phyloP scores from a whole-genome alignment of 768 basidiomycete genomes.

The Tylopilus felleus region DNA sequence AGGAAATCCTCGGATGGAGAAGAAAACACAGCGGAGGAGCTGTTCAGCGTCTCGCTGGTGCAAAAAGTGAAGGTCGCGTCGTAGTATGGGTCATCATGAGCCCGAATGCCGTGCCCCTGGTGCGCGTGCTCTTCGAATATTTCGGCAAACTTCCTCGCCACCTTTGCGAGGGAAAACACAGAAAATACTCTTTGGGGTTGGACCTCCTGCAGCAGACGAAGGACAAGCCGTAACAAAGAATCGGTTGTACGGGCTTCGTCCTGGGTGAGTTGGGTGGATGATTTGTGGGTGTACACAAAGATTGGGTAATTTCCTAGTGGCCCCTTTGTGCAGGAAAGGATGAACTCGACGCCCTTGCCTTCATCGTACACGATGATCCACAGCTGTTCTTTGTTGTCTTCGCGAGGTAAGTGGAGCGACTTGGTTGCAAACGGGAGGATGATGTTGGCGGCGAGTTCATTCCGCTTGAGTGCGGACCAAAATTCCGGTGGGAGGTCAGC shows the following conservation, averaged over 20 bases:
- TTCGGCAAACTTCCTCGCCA: conserved; percentile 45
- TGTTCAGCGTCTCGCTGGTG: conserved; percentile 41
- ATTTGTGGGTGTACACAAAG: conserved; percentile 55
- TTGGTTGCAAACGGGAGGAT: conserved; percentile 40
- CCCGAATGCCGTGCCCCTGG: conserved; percentile 20
- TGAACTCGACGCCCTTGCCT: conserved; percentile 29
- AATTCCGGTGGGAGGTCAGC: conserved; percentile 23
- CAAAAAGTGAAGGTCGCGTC: conserved; percentile 56
- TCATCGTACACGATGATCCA: conserved; percentile 33
- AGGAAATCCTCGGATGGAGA: conserved; percentile 8
- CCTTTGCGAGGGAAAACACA: conserved; percentile 52
- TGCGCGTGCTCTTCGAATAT: conserved; percentile 40
- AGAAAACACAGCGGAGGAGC: neutral
- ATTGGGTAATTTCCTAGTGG: conserved; percentile 59
- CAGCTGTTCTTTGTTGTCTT: conserved; percentile 10
- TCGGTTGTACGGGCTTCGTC: conserved; percentile 26
- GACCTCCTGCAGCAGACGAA: conserved; percentile 35
- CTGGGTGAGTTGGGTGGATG: conserved; percentile 34
- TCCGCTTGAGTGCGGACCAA: conserved; percentile 26
- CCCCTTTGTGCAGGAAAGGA: conserved; percentile 59
- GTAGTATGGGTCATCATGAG: conserved; percentile 50
- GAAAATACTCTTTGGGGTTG: conserved; percentile 53
- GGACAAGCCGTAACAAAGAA: conserved; percentile 43
- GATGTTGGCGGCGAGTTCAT: conserved; percentile 38
- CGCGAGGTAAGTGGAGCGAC: conserved; percentile 8